phyloP scores from a whole-genome alignment of 495 filamentous ascomycete species.

The Elasticomyces elasticus region DNA sequence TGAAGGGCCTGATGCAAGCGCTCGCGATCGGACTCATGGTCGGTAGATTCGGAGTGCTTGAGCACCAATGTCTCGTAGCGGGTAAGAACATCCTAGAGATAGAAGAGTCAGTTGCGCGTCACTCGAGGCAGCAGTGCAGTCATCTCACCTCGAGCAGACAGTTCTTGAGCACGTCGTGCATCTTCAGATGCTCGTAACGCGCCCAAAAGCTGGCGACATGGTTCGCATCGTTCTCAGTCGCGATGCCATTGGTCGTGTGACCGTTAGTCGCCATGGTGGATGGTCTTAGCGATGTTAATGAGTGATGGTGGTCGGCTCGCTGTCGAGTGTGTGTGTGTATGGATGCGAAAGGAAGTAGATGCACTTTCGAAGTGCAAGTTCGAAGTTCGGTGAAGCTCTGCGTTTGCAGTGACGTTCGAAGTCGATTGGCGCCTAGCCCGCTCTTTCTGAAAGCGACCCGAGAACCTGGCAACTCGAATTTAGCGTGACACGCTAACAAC shows the following conservation, averaged over 20 bases:
- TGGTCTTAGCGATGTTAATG: neutral
- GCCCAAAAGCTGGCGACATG: constrained; percentile 8
- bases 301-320: no score
- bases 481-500: no score
- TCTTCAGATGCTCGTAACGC: constrained; percentile 16
- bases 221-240: neutral
- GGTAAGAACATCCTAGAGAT: constrained; percentile 12
- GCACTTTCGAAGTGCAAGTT: neutral
- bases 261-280: neutral
- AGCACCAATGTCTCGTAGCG: constrained; percentile 15
- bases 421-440: no score
- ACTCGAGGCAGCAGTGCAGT: neutral
- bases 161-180: constrained; percentile 13
- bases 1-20: neutral
- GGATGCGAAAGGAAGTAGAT: neutral
- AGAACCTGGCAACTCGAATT: no score
- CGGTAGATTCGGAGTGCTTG: constrained; percentile 10
- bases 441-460: no score
- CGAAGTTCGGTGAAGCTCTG: neutral
- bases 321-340: neutral
- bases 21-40: constrained; percentile 6
- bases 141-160: constrained; percentile 11
- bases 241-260: neutral
- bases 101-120: neutral
- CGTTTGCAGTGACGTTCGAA: neutral